Evolutionary conservation across 2,329 filamentous ascomycete species (phyloP), one percentile per base, ranked within the genome.

Genomic region (Alternaria angustiovoidea): DNA sequence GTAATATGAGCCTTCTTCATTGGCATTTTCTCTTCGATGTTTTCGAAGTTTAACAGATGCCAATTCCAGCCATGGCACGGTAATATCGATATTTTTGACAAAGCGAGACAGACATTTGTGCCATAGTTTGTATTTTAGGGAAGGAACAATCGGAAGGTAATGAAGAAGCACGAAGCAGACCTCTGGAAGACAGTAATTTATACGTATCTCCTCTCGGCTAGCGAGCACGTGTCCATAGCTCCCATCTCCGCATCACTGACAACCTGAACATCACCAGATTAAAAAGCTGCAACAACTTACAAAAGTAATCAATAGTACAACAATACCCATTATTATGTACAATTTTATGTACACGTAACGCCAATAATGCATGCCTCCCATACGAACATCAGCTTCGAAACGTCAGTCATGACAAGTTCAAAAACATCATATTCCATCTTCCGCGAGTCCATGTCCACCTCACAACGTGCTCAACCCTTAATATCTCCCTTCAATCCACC

Each of bases 401-500:
- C 32, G 3, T 49, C 46, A 36, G 20, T 49, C 46, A 24, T 49
- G 46, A 38, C 46, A 2, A 49, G 14, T 49, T 36, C 46, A 49
- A 38, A 49, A 49, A 49, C 46, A n/a, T 38, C 32, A n/a, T 38
- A 49, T 34, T 20, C 46, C 46, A n/a, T n/a, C 5, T 12, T 16
- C 14, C 30, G 16, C 30, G 16, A 9, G n/a, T 28, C 42, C 14
- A 44, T 11, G 2, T 18, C 6, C 24, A 44, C 14, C 3, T 28
- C 42, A 28, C 7, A 2, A n/a, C 7, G 12, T 20, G 26, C 6
- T 51, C 18, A 61, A 9, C 58, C 58, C 54, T 57, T 60, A 16
- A 60, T 52, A 3, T 34, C 57, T 11, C 58, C 48, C 54, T 61
- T 81, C 67, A 84, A 67, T 5, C 81, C 81, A 0, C 82, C 82